Evolutionary conservation across 805 yeast species (phyloP), one percentile per base, ranked within the genome.

Genomic region (Teunomyces stri): DNA sequence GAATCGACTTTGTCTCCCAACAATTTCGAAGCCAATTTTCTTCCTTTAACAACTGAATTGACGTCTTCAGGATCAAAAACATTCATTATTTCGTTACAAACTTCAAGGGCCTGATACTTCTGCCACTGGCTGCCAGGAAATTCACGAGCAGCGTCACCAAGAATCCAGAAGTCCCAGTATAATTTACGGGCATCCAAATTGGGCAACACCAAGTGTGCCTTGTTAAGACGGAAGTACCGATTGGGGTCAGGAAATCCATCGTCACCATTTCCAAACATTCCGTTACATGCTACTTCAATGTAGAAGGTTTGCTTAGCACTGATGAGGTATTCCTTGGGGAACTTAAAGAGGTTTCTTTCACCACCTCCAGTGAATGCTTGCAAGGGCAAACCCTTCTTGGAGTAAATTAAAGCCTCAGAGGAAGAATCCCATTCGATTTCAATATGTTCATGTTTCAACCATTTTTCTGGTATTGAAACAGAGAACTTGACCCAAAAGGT

Each of bases 121-220:
- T 89, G 96, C 83, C 94, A 87, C 6, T 82, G 71, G 45, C 80
- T 81, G 15, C 82, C 84, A 0, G 83, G 79, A 45, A 89, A 75
- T 63, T 92, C 97, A 45, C 97, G 76, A 0, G 97, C 91, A 11
- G 96, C 95, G 63, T 94, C 98, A 18, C 91, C 80, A 47, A 94
- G 74, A 64, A 89, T 84, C 89, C 89, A 87, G 61, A 84, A 94
- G 66, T 92, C 99, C 59, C 81, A 79, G 59, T 66, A 79, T 53
- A 92, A 72, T 0, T 85, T 85, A 18, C 95, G 74, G 3, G 97
- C 97, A 6, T 84, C 85, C 55, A 82, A 59, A 57, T 89, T 87
- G 15, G 96, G 96, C 51, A 86, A 79, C 12, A 88, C 85, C 51
- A 92, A 70, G 62, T 91, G 97, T 11, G 94, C 94, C 37, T 68